Base-by-base conservation (phyloP, 768 basidiomycete genomes). In the Saitozyma podzolica region DNA sequence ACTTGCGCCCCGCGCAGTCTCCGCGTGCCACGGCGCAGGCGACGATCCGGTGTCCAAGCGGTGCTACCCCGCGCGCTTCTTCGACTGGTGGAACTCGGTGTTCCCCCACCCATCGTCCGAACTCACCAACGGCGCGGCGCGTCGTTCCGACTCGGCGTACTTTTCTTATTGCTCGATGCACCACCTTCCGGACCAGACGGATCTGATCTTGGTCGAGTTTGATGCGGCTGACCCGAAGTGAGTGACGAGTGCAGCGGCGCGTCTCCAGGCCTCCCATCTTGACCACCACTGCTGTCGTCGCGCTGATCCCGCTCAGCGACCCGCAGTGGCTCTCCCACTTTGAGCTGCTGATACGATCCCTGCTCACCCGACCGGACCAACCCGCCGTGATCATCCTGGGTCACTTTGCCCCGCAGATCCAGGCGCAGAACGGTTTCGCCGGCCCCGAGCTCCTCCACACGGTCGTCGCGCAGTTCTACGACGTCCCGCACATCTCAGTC, bases 61-160 rank as follows among this genome's bases (percentile, higher is more conserved):
- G 65, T 94, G 96, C 79, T 99, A 97, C 80, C 95, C 96, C 0
- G 87, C 91, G 19, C 85, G 85, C 50, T 91, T 98, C 82, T 98
- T 98, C 83, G 83, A 88, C 52, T 99, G 96, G 95, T 96, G 95
- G 91, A 92, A 94, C 80, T 85, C 84, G 57, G 85, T 98, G n/a
- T 99, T 99, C 81, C 96, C 96, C 0, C 92, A 99, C 80, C 95
- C 95, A 0, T 91, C 90, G 0, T 92, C 92, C 2, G 94, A 98
- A 78, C 85, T 99, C 68, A 99, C 96, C 40, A 99, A 99, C 78
- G 96, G 96, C 40, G 96, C 95, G 4, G 90, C 94, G 85, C 85
- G 94, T n/a, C 86, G 87, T 50, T 92, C 93, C 39, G 89, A 89
- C 79, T 92, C 94, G 1, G 88, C 87, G 10, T 99, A 99, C 82